Conservation (phyloP, 768 basidiomycete species). For the Auricularia sp. region DNA sequence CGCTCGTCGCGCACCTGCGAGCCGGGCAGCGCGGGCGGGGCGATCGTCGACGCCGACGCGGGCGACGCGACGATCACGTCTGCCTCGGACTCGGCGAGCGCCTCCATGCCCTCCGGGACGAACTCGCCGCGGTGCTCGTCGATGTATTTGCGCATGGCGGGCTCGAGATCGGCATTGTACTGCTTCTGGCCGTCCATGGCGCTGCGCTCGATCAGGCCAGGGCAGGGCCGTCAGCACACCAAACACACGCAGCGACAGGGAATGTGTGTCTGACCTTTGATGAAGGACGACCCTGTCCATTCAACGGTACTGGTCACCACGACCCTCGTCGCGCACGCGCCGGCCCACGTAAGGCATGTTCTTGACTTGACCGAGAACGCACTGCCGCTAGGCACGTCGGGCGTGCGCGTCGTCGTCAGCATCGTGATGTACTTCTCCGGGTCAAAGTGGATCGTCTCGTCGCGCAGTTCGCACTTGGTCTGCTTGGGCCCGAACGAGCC, state of each 20-base stretch:
- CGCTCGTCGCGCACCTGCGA: constrained; percentile 62
- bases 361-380: constrained; percentile 90
- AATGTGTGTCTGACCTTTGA: constrained; percentile 55
- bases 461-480: constrained; percentile 90
- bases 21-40: constrained; percentile 11
- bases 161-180: constrained; percentile 76
- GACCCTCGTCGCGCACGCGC: constrained; percentile 62
- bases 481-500: constrained; percentile 87
- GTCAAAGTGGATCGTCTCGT: constrained; percentile 72
- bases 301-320: constrained; percentile 87
- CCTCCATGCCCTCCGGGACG: constrained; percentile 68
- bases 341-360: constrained; percentile 94
- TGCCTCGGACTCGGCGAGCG: constrained; percentile 30
- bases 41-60: constrained; percentile 12
- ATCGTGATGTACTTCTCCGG: constrained; percentile 76
- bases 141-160: constrained; percentile 81
- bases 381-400: constrained; percentile 89
- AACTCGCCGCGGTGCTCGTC: constrained; percentile 85
- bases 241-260: constrained; percentile 2
- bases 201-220: constrained; percentile 91
- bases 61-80: constrained; percentile 34
- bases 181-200: constrained; percentile 85
- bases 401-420: constrained; percentile 83
- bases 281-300: constrained; percentile 95
- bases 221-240: constrained; percentile 2